Evolutionary conservation across 208 protist species (phyloP).

Genomic region (Leptomonas pyrrhocoris): DNA sequence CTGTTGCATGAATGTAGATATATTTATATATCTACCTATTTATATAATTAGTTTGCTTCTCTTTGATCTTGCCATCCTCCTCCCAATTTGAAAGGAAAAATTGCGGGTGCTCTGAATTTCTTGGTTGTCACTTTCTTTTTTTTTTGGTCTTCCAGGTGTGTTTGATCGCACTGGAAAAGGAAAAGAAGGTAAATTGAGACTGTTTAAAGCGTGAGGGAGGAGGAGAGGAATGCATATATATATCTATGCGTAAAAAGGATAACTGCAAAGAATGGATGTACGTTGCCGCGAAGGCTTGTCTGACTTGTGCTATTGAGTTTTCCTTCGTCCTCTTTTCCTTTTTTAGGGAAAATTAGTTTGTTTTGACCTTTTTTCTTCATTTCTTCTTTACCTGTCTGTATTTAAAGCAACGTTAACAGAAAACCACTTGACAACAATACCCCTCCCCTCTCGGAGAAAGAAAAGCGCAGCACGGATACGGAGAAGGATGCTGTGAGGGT

Average conservation of each 20-base stretch:
- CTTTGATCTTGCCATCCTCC: background rate
- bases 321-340: constrained; percentile 23
- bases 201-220: background rate
- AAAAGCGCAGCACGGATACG: too few relatives aligned
- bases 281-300: constrained; percentile 4
- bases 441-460: too few relatives aligned
- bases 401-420: background rate
- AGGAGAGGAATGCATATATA: background rate
- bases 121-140: constrained; percentile 8
- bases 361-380: constrained; percentile 6
- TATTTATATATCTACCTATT: background rate
- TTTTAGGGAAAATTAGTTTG: constrained; percentile 8
- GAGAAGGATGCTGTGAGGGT: too few relatives aligned
- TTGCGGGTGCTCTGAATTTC: background rate
- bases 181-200: background rate
- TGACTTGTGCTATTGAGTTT: background rate
- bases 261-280: too few relatives aligned
- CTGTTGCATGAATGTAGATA: too few relatives aligned
- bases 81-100: constrained; percentile 1
- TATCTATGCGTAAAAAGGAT: background rate
- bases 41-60: background rate
- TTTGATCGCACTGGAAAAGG: constrained; percentile 8
- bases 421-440: constrained; percentile 8
- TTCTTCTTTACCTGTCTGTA: constrained; percentile 1
- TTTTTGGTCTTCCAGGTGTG: constrained; percentile 9